phyloP scores from a whole-genome alignment of 2,329 filamentous ascomycete species.

The Cladophialophora bantiana region DNA sequence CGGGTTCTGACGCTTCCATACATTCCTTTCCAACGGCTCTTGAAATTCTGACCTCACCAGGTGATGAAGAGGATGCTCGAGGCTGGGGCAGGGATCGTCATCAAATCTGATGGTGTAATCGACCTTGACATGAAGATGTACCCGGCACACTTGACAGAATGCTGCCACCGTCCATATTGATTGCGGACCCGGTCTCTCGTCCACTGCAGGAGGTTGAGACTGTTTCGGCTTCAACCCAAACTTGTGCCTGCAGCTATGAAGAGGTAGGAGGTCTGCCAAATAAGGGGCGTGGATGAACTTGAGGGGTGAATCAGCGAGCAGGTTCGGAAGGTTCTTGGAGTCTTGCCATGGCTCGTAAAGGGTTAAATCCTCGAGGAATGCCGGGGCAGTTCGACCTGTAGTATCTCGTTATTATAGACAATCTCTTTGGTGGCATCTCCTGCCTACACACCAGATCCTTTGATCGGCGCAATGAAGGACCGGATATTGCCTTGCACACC shows the following conservation, averaged over 20 bases:
- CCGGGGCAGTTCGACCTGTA: constrained; percentile 49
- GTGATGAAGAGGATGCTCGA: constrained; percentile 67
- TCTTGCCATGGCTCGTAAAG: constrained; percentile 60
- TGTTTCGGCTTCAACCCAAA: constrained; percentile 65
- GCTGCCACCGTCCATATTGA: constrained; percentile 65
- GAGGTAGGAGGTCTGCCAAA: constrained; percentile 42
- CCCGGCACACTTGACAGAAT: constrained; percentile 67
- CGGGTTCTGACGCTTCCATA: constrained; percentile 44
- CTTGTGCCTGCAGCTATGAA: constrained; percentile 62
- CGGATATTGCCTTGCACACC: constrained; percentile 39
- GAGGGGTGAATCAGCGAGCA: constrained; percentile 66
- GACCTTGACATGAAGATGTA: constrained; percentile 66
- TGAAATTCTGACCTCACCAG: constrained; percentile 53
- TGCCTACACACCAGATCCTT: constrained; percentile 37
- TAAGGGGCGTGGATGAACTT: constrained; percentile 52
- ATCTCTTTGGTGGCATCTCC: background rate
- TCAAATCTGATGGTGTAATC: constrained; percentile 56
- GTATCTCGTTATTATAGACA: constrained; percentile 20
- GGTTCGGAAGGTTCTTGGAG: constrained; percentile 54
- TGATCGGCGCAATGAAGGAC: constrained; percentile 39
- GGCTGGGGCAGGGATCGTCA: constrained; percentile 54
- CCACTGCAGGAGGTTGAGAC: constrained; percentile 55
- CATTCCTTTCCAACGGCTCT: constrained; percentile 34
- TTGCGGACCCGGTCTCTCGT: constrained; percentile 49
- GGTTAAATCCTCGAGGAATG: constrained; percentile 60